phyloP scores from a whole-genome alignment of 2,329 filamentous ascomycete genomes.

The Clarireedia sp. region DNA sequence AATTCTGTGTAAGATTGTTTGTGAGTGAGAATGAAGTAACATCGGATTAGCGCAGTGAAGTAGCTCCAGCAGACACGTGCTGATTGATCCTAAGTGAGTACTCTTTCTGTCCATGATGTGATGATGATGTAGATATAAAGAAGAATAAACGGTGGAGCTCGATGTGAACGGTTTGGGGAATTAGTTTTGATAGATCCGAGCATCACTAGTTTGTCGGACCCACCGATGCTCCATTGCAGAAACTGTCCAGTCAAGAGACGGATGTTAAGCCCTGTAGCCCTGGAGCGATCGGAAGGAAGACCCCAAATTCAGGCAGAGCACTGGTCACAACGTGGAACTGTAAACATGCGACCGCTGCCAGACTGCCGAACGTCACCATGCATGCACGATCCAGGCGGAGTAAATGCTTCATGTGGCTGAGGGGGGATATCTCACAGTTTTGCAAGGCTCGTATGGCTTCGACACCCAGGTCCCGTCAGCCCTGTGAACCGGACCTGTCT shows the following conservation, averaged over 20 bases:
- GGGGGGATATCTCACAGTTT: neutral
- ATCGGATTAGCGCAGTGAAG: neutral
- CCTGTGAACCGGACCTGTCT: neutral
- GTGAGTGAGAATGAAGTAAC: neutral
- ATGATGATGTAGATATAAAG: constrained; percentile 2
- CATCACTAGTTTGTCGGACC: constrained; percentile 16
- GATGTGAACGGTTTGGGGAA: constrained; percentile 10
- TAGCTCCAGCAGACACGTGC: neutral
- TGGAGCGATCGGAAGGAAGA: constrained; percentile 3
- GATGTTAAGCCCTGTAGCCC: constrained; percentile 8
- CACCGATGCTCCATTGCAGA: constrained; percentile 15
- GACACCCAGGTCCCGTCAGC: neutral
- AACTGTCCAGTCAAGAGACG: constrained; percentile 2
- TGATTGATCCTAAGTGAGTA: neutral
- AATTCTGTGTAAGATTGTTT: neutral
- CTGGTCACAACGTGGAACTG: constrained; percentile 2
- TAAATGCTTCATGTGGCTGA: constrained; percentile 2
- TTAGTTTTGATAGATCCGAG: constrained; percentile 7
- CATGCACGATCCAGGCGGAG: constrained; percentile 5
- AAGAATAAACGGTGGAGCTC: neutral
- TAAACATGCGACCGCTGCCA: constrained; percentile 1
- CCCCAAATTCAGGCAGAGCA: constrained; percentile 6
- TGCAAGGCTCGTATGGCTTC: constrained; percentile 5
- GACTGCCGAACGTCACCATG: constrained; percentile 5
- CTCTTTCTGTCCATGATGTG: neutral